Evolutionary conservation across 805 yeast genomes (phyloP).

Genomic region (Metschnikowia colocasiae): DNA sequence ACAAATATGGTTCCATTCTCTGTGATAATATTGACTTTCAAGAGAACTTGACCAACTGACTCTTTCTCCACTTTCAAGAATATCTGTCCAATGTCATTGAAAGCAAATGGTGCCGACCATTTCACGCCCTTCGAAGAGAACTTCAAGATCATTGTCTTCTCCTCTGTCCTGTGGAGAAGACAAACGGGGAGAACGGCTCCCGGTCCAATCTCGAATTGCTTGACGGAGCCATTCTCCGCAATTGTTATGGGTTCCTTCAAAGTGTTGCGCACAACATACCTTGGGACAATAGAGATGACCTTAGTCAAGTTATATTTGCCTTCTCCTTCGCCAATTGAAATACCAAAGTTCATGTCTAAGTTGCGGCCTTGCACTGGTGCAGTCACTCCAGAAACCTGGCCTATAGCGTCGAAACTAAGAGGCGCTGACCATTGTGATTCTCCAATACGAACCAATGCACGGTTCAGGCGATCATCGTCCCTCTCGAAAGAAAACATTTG

Average conservation of each 20-base stretch:
- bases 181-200: constrained; percentile 56
- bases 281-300: constrained; percentile 75
- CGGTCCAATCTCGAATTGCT: constrained; percentile 43
- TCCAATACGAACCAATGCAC: constrained; percentile 63
- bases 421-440: constrained; percentile 72
- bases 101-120: constrained; percentile 87
- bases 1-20: constrained; percentile 82
- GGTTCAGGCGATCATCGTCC: constrained; percentile 52
- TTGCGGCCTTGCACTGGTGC: constrained; percentile 47
- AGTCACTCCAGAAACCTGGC: constrained; percentile 61
- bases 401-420: constrained; percentile 84
- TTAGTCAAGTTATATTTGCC: constrained; percentile 78
- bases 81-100: constrained; percentile 80
- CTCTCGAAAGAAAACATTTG: constrained; percentile 81
- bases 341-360: constrained; percentile 70
- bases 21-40: constrained; percentile 70
- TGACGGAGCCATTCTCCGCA: constrained; percentile 65
- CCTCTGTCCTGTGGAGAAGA: constrained; percentile 51
- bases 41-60: constrained; percentile 61
- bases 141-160: constrained; percentile 60
- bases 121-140: constrained; percentile 52
- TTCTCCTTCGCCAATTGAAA: constrained; percentile 73
- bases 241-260: constrained; percentile 54
- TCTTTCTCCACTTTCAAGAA: constrained; percentile 66
- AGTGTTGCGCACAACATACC: constrained; percentile 70